A percentile compares a stretch with the other conserved stretches of the same genome.
Conservation (phyloP, 2,329 filamentous ascomycete species). For the Fonsecaea pedrosoi region DNA sequence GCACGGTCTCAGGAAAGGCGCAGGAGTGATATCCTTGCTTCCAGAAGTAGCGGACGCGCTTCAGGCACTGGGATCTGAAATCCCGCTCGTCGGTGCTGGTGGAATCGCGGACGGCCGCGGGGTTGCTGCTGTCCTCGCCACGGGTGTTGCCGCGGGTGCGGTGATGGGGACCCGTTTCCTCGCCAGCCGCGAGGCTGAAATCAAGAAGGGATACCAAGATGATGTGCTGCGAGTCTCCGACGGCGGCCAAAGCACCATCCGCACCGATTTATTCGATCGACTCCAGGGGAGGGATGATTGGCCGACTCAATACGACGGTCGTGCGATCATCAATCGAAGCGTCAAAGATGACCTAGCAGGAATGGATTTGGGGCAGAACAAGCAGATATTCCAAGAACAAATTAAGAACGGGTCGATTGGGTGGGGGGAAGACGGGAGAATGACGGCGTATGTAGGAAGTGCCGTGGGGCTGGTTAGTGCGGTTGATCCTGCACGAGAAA, state of each 20-base stretch:
- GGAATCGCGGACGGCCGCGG: constrained; percentile 61
- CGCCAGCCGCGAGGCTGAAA: constrained; percentile 55
- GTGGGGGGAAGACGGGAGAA: constrained; percentile 18
- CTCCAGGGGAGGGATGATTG: constrained; percentile 64
- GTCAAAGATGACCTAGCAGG: constrained; percentile 39
- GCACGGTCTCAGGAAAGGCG: constrained; percentile 55
- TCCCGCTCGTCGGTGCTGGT: constrained; percentile 59
- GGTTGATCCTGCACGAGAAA: constrained; percentile 11
- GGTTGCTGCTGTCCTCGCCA: constrained; percentile 55
- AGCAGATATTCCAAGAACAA: constrained; percentile 16
- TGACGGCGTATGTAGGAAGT: constrained; percentile 23
- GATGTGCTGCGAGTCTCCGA: constrained; percentile 57
- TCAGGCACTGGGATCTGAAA: constrained; percentile 36
- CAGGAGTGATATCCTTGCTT: constrained; percentile 55
- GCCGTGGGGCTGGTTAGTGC: constrained; percentile 16
- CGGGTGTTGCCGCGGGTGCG: constrained; percentile 59
- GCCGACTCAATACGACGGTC: constrained; percentile 63
- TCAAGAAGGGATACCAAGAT: constrained; percentile 57
- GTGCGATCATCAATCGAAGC: constrained; percentile 63
- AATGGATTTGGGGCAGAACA: constrained; percentile 15
- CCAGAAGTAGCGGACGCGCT: constrained; percentile 58
- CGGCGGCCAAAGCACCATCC: constrained; percentile 57
- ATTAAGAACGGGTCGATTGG: constrained; percentile 12
- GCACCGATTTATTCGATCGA: constrained; percentile 60
- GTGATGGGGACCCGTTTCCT: constrained; percentile 70